Evolutionary conservation across 768 basidiomycete species (phyloP).

Genomic region (Pulveroboletus sp.): DNA sequence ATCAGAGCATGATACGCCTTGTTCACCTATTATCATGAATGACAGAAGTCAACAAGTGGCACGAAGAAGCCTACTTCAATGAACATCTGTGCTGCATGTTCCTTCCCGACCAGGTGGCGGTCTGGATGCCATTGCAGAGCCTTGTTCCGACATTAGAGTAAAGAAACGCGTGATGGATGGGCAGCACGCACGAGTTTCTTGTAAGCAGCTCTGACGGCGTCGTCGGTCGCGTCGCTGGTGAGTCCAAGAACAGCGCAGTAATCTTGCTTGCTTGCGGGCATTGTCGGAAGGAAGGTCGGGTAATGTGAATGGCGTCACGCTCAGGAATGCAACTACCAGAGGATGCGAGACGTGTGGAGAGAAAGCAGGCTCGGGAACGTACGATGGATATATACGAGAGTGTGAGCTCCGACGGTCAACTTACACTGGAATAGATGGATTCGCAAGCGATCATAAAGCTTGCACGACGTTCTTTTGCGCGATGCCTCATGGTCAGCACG

Average conservation of each 20-base stretch:
- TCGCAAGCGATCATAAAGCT: slow-evolving; percentile 23
- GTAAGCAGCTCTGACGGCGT: slow-evolving; percentile 59
- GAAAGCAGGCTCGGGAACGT: slow-evolving; percentile 9
- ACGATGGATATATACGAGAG: slow-evolving; percentile 26
- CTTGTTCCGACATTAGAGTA: slow-evolving; percentile 28
- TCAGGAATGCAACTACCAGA: slow-evolving; percentile 7
- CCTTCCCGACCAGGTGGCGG: slow-evolving; percentile 51
- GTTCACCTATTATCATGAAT: slow-evolving; percentile 40
- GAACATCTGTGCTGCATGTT: slow-evolving; percentile 53
- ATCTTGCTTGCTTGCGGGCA: slow-evolving; percentile 27
- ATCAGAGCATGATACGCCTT: slow-evolving; percentile 55
- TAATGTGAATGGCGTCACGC: slow-evolving; percentile 11
- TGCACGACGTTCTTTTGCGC: slow-evolving; percentile 16
- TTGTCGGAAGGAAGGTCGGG: slow-evolving; percentile 19
- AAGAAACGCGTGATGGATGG: slow-evolving; percentile 21
- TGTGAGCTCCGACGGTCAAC: slow-evolving; percentile 20
- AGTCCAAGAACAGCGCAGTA: slow-evolving; percentile 47
- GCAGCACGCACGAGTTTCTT: slow-evolving; percentile 50
- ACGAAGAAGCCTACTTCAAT: slow-evolving; percentile 44
- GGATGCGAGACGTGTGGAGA: slow-evolving; percentile 6
- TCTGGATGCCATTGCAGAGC: slow-evolving; percentile 70
- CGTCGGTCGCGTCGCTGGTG: slow-evolving; percentile 41
- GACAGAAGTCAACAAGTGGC: background rate
- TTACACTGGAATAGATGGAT: slow-evolving; percentile 18
- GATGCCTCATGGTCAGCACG: slow-evolving; percentile 33